Base-by-base conservation (phyloP, 139 green algal species). In the Chlorella sp. region DNA sequence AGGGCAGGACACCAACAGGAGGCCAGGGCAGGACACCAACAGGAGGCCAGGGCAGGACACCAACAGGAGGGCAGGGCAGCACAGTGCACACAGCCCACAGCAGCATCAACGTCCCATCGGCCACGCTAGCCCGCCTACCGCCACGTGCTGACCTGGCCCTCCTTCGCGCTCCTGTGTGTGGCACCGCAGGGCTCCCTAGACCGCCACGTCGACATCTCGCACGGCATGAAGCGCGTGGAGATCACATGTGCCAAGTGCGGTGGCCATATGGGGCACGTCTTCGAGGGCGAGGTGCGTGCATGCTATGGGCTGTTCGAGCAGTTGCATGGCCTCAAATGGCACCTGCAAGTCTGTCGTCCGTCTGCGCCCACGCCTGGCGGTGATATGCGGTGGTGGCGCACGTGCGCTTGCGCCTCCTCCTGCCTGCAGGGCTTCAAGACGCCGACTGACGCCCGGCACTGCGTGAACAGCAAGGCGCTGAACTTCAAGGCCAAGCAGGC, bases 211-310 rank as follows among this genome's bases (percentile, higher is more conserved):
- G 89, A 96, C 71, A 80, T 71, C 33, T 67, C 77, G 30, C 74
- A 81, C 51, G 72, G 77, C 50, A 77, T 79, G 73, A 69, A 32
- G 68, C 68, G 71, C 14, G 71, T 80, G 69, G 75, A 82, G 69
- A 81, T 86, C 59, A 78, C 71, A 2, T 68, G 82, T 65, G 50
- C 64, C 29, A 87, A 87, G 36, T 87, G 82, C 66, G 82, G 78
- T 4, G 94, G 94, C 2, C 95, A 99, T 74, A 77, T 99, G 55
- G 95, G 95, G 0, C 95, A 99, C 80, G 95, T 97, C 5, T 98
- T 98, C 78, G 87, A 96, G 72, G 83, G 81, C 35, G 93, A 97
- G 82, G 74, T 79, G 60, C 5, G 73, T 17, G 17, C 42, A 10
- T 66, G 60, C 22, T 22, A 29, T 6, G 23, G 17, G 20, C 17